These are phyloP conservation scores for Centrapalus pauciflorus DNA, from an alignment of 129 eudicot genomes.

Conservation along the genomic window DNA sequence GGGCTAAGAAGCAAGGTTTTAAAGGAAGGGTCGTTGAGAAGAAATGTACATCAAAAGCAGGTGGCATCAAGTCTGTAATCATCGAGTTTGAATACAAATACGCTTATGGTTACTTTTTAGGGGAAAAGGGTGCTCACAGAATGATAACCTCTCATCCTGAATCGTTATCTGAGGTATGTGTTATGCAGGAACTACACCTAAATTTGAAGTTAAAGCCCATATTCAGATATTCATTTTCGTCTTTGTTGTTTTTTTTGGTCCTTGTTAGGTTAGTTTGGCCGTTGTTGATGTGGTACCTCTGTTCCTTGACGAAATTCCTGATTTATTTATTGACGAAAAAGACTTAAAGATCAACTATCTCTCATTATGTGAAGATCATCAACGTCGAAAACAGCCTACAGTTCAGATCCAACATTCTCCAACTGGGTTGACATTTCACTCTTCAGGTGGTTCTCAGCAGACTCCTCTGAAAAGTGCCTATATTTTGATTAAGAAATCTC, in stretches of 20 bases:
- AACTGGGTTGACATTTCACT: slow-evolving; percentile 67
- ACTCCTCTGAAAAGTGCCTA: neutral
- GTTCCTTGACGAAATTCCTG: slow-evolving; percentile 66
- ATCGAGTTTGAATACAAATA: slow-evolving; percentile 76
- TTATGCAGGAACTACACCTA: neutral
- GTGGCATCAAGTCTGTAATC: slow-evolving; percentile 53
- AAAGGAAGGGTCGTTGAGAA: slow-evolving; percentile 81
- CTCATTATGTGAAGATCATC: slow-evolving; percentile 30
- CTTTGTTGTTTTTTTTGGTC: neutral
- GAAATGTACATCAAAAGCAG: slow-evolving; percentile 37
- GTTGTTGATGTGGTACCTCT: slow-evolving; percentile 85
- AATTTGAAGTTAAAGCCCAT: neutral
- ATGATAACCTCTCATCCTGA: slow-evolving; percentile 41
- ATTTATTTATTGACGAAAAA: slow-evolving; percentile 45
- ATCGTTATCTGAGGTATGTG: slow-evolving; percentile 46
- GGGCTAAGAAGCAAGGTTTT: slow-evolving; percentile 84
- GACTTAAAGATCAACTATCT: slow-evolving; percentile 44
- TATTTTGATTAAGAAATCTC: neutral
- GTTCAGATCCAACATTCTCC: slow-evolving; percentile 66
- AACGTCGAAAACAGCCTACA: slow-evolving; percentile 25
- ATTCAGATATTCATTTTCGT: neutral
- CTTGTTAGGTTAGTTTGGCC: slow-evolving; percentile 57
- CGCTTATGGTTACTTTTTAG: slow-evolving; percentile 78
- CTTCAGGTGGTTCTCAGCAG: slow-evolving; percentile 46
- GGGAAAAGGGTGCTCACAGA: slow-evolving; percentile 82